Percentiles rank a stretch among this genome's conserved stretches.
phyloP scores from a whole-genome alignment of 345 rosid species.

The Physaria fendleri region DNA sequence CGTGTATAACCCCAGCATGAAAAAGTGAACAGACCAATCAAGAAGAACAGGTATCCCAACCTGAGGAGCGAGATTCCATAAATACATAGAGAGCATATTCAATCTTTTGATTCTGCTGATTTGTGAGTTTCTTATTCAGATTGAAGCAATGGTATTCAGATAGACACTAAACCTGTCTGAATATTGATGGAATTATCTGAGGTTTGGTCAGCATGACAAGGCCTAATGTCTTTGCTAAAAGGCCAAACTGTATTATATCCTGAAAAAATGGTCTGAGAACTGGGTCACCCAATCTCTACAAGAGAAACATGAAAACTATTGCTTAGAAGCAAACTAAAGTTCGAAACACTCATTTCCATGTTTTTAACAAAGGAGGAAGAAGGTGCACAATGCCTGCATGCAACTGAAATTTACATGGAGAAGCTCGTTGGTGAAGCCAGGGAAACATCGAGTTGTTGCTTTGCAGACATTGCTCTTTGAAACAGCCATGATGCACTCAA shows the following conservation, averaged over 20 bases:
- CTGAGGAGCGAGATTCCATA: no score
- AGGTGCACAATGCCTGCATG: conserved; percentile 57
- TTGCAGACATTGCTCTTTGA: conserved; percentile 93
- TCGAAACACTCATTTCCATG: background rate
- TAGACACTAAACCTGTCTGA: conserved; percentile 55
- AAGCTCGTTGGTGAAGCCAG: conserved; percentile 80
- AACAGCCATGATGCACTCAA: conserved; percentile 92
- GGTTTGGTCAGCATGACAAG: conserved; percentile 87
- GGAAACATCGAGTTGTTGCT: conserved; percentile 54
- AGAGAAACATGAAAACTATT: conserved; percentile 9
- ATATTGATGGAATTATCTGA: conserved; percentile 71
- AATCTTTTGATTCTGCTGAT: no score
- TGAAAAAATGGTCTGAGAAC: conserved; percentile 93
- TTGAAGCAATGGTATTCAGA: no score
- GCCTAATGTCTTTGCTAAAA: conserved; percentile 87
- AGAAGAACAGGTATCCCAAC: conserved; percentile 73
- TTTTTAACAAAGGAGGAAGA: conserved; percentile 3
- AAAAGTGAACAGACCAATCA: conserved; percentile 78
- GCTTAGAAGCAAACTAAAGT: background rate
- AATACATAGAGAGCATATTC: no score
- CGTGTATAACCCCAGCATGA: conserved; percentile 80
- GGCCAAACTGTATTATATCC: conserved; percentile 81
- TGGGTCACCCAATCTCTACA: conserved; percentile 75
- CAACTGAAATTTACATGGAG: conserved; percentile 71
- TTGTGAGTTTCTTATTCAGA: no score